A percentile compares a stretch with the other conserved stretches of the same genome.
Conservation (phyloP, 2,329 filamentous ascomycete genomes). For the Capronia epimyces region DNA sequence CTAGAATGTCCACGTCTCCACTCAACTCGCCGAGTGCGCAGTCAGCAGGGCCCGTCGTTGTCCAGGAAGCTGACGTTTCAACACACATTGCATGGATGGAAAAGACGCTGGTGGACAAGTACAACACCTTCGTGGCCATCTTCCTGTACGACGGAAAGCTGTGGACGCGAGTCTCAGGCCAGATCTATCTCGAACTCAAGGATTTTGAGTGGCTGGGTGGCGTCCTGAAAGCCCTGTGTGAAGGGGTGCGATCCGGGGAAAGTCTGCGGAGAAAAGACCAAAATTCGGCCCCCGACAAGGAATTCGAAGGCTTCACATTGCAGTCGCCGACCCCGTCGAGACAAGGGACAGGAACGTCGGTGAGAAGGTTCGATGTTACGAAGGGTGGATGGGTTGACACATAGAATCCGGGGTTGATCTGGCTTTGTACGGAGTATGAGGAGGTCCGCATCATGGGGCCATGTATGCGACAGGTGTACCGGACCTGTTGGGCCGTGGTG, state of each 20-base stretch:
- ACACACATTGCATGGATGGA: constrained; percentile 55
- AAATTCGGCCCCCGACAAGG: constrained; percentile 6
- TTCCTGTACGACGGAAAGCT: constrained; percentile 56
- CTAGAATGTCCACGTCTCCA: constrained; percentile 14
- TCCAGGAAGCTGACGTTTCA: constrained; percentile 36
- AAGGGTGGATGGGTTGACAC: constrained; percentile 22
- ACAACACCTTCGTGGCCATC: constrained; percentile 65
- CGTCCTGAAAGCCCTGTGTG: constrained; percentile 54
- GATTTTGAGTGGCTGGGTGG: constrained; percentile 70
- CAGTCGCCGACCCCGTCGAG: constrained; percentile 11
- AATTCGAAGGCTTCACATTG: constrained; percentile 14
- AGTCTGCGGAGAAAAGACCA: constrained; percentile 19
- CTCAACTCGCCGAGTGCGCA: constrained; percentile 17
- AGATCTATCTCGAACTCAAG: constrained; percentile 73
- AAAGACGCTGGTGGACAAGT: constrained; percentile 50
- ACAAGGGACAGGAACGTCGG: constrained; percentile 15
- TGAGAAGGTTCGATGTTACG: constrained; percentile 20
- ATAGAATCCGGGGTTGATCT: constrained; percentile 6
- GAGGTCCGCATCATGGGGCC: not conserved
- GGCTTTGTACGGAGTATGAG: not conserved
- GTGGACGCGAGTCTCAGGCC: constrained; percentile 71
- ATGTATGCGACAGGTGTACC: too few relatives aligned
- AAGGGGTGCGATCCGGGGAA: constrained; percentile 37
- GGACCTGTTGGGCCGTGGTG: too few relatives aligned
- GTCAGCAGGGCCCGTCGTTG: constrained; percentile 20